Evolutionary conservation across 441 rosid species (phyloP).

Genomic region (Theobroma grandiflorum): DNA sequence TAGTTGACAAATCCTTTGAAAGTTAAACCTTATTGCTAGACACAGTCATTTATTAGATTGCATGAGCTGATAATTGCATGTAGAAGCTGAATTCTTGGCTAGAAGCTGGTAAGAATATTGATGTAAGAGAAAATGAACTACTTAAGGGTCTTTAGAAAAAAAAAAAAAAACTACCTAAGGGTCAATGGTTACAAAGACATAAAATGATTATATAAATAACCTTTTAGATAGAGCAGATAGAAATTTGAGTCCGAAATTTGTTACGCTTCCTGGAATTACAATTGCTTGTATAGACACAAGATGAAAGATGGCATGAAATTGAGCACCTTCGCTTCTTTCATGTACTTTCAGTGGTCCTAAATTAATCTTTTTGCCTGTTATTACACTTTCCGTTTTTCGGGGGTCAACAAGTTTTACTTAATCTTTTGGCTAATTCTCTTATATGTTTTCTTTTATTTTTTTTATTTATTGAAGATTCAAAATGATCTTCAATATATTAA

Average conservation of each 20-base stretch:
- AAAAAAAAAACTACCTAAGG: background rate
- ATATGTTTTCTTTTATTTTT: background rate
- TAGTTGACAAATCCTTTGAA: background rate
- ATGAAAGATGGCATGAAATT: background rate
- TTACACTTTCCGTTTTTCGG: background rate
- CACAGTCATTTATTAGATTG: background rate
- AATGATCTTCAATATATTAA: conserved; percentile 42
- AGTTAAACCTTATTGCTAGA: background rate
- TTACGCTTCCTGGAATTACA: background rate
- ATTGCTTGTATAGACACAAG: background rate
- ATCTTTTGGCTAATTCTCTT: conserved; percentile 3
- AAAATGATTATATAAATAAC: background rate
- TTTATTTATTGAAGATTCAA: conserved; percentile 35
- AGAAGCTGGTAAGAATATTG: conserved; percentile 1
- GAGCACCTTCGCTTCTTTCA: background rate
- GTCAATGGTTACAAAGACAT: background rate
- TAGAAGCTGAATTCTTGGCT: background rate
- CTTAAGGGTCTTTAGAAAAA: background rate
- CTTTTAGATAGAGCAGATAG: background rate
- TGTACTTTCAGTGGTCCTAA: background rate
- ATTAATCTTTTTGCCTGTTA: background rate
- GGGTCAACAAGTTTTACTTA: background rate
- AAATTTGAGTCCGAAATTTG: background rate
- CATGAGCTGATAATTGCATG: background rate
- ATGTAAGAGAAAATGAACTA: conserved; percentile 12